Evolutionary conservation across 2,329 filamentous ascomycete species (phyloP), one percentile per base, ranked within the genome.

Genomic region (Graphilbum fragrans): DNA sequence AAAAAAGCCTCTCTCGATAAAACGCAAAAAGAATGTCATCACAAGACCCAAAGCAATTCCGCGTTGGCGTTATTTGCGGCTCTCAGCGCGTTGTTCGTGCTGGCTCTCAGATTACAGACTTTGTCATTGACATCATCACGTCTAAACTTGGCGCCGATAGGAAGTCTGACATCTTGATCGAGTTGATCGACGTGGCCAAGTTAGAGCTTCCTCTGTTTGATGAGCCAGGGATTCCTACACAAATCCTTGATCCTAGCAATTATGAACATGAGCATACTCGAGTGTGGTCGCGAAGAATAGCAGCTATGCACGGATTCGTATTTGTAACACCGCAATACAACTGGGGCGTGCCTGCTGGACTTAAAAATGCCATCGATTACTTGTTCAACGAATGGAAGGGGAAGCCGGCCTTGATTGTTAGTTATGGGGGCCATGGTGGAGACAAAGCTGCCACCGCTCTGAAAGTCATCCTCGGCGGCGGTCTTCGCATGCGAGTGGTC

Each of bases 361-460:
- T 70, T 18, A 73, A 72, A 55, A 72, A 70, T 46, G 67, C 68
- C 9, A 60, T 74, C 37, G 69, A 72, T 47, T 70, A 67, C 46
- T 55, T 74, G 6, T 71, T 59, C 50, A 52, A 70, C 43, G 67
- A 70, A 48, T 70, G 66, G 65, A 58, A 49, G 19, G 63, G 61
- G 11, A 72, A 72, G 50, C 62, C 67, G 0, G 64, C 60, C 17
- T 51, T 62, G 47, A 58, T 72, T 37, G 62, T 72, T 16, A 63
- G 57, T 32, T 72, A 72, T 51, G 69, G 69, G 5, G 62, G 62
- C 0, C 54, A 56, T 22, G 60, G 61, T 10, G 62, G 61, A 6
- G 47, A 41, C 18, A 48, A 48, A 32, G 53, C 54, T 4, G 53
- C 51, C 3, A 51, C 50, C 9, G 43, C 48, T 2, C 43, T 59